These are phyloP conservation scores for Fusarium penzigii DNA, from an alignment of 2,329 filamentous ascomycete genomes.

Conservation along the genomic window DNA sequence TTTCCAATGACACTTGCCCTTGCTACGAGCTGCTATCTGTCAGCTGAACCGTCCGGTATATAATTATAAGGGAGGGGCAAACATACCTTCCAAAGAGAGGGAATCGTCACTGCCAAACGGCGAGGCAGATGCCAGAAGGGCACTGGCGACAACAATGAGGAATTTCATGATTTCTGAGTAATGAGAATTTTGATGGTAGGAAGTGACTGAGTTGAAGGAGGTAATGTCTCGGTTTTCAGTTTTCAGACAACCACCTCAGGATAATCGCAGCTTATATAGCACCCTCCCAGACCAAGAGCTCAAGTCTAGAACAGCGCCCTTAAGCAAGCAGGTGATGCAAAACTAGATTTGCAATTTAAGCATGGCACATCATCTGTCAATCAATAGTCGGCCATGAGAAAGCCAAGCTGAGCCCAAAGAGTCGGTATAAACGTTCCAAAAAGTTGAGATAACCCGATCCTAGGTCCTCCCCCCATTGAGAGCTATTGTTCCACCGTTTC, in stretches of 20 bases:
- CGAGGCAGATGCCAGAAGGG: slow-evolving; percentile 10
- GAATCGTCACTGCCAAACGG: slow-evolving; percentile 10
- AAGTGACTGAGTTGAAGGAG: background rate
- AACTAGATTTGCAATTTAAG: background rate
- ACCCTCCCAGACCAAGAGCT: background rate
- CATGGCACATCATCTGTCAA: background rate
- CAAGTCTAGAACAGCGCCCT: background rate
- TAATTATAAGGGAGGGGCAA: fast-evolving
- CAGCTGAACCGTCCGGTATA: background rate
- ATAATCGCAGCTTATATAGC: background rate
- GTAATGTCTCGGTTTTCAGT: background rate
- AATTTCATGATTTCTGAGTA: slow-evolving; percentile 14
- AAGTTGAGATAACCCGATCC: too few species aligned
- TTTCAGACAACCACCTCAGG: background rate
- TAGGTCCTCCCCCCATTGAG: too few species aligned
- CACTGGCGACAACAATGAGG: slow-evolving; percentile 2
- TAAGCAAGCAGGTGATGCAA: background rate
- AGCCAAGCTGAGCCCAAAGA: background rate
- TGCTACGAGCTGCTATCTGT: slow-evolving; percentile 5
- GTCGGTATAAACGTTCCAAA: background rate
- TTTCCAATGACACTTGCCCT: slow-evolving; percentile 16
- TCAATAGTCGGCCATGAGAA: background rate
- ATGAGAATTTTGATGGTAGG: background rate
- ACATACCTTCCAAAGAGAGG: slow-evolving; percentile 9
- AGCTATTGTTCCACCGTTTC: too few species aligned